These are phyloP conservation scores for Penicillium crustosum DNA, from an alignment of 2,329 filamentous ascomycete species.

Conservation along the genomic window DNA sequence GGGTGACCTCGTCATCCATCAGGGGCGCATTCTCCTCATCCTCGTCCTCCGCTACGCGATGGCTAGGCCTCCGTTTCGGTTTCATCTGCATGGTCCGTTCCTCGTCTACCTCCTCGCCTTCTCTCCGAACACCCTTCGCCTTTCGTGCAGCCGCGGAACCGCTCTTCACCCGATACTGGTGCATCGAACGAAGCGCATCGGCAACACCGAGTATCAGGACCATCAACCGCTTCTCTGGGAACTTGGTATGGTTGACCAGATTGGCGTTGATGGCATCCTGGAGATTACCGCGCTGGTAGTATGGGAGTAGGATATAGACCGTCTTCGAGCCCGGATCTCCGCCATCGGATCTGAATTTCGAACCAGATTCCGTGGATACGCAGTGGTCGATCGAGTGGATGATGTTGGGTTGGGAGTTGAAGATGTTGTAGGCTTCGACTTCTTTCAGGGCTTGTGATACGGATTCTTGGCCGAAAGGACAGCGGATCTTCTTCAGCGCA, in stretches of 20 bases:
- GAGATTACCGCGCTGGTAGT: constrained; percentile 91
- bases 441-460: constrained; percentile 94
- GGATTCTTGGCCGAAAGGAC: constrained; percentile 94
- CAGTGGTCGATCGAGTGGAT: constrained; percentile 82
- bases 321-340: constrained; percentile 72
- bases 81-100: constrained; percentile 42
- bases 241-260: constrained; percentile 87
- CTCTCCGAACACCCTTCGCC: constrained; percentile 55
- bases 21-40: constrained; percentile 79
- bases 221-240: constrained; percentile 87
- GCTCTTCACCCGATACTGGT: constrained; percentile 71
- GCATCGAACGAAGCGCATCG: constrained; percentile 83
- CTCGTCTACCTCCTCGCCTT: constrained; percentile 57
- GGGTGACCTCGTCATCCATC: constrained; percentile 73
- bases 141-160: constrained; percentile 56
- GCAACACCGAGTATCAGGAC: constrained; percentile 88
- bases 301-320: constrained; percentile 93
- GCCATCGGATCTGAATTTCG: constrained; percentile 56
- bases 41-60: constrained; percentile 58
- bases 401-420: constrained; percentile 78
- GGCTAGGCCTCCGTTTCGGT: constrained; percentile 44
- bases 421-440: constrained; percentile 93
- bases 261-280: constrained; percentile 99
- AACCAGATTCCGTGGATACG: constrained; percentile 69
- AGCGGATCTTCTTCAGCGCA: constrained; percentile 97